These are phyloP conservation scores for Colletotrichum abscissum DNA, from an alignment of 2,329 filamentous ascomycete genomes.

Conservation along the genomic window DNA sequence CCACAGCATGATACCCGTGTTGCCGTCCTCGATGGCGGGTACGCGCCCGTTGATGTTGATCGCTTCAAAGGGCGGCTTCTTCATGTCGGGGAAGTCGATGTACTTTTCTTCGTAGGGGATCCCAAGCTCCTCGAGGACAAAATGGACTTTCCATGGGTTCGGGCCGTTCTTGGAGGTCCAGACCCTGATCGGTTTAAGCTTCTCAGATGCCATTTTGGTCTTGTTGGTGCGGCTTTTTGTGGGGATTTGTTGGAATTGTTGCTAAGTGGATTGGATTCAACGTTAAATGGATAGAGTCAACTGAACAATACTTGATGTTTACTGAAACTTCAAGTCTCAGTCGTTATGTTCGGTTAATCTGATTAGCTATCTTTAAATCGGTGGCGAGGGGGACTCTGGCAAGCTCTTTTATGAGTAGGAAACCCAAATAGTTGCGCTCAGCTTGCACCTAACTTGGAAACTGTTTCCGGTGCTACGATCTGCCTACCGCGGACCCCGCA, in stretches of 20 bases:
- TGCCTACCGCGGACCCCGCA: background rate
- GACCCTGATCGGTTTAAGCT: background rate
- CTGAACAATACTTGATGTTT: too few relatives aligned
- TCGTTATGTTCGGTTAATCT: background rate
- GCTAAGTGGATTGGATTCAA: background rate
- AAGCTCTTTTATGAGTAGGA: background rate
- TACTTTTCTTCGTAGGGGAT: slow-evolving; percentile 45
- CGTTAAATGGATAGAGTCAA: too few relatives aligned
- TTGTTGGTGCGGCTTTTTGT: background rate
- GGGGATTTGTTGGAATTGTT: background rate
- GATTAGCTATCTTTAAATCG: background rate
- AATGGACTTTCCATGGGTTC: slow-evolving; percentile 45
- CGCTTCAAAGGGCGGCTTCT: slow-evolving; percentile 38
- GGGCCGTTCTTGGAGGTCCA: slow-evolving; percentile 36
- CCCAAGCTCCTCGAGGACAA: slow-evolving; percentile 49
- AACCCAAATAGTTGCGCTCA: background rate
- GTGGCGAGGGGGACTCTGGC: background rate
- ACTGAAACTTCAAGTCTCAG: too few relatives aligned
- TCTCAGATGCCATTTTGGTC: background rate
- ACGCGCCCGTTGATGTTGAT: slow-evolving; percentile 49
- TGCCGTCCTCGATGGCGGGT: slow-evolving; percentile 47
- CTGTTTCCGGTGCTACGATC: background rate
- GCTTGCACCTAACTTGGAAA: background rate
- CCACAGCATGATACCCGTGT: slow-evolving; percentile 43
- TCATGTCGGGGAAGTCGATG: slow-evolving; percentile 38